These are phyloP conservation scores for Microsporum ferrugineum DNA, from an alignment of 2,329 filamentous ascomycete species.

Conservation along the genomic window DNA sequence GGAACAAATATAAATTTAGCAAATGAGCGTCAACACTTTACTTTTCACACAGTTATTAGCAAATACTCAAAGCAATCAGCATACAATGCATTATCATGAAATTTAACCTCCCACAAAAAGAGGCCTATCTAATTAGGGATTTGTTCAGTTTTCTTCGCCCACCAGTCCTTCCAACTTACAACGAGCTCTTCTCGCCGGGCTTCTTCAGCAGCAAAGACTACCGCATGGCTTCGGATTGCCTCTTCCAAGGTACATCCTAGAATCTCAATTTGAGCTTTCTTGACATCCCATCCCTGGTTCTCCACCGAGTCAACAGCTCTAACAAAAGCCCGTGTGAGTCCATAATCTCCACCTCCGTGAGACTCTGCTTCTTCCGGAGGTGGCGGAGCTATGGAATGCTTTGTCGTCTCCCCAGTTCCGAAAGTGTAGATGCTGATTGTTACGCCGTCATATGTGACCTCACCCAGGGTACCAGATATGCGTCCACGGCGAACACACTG, in stretches of 20 bases:
- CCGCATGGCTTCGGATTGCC: constrained; percentile 74
- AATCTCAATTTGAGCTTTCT: constrained; percentile 60
- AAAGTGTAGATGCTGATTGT: constrained; percentile 68
- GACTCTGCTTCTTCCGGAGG: constrained; percentile 44
- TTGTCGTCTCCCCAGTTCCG: constrained; percentile 42
- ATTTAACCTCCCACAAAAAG: neutral
- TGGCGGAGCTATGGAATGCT: constrained; percentile 49
- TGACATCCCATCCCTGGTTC: constrained; percentile 53
- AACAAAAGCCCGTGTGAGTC: constrained; percentile 72
- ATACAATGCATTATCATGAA: neutral
- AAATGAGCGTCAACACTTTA: neutral
- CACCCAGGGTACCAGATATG: constrained; percentile 76
- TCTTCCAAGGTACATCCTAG: constrained; percentile 80
- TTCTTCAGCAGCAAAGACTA: constrained; percentile 90
- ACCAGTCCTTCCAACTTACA: constrained; percentile 67
- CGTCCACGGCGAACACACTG: constrained; percentile 77
- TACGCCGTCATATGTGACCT: constrained; percentile 72
- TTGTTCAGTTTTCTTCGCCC: constrained; percentile 44
- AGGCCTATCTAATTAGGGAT: neutral
- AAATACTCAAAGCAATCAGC: neutral
- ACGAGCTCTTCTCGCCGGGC: constrained; percentile 59
- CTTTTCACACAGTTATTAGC: neutral
- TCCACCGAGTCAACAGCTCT: constrained; percentile 70
- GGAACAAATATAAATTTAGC: neutral
- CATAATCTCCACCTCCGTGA: constrained; percentile 69